Conservation (phyloP, 768 basidiomycete genomes). For the Tulasnella sp. region DNA sequence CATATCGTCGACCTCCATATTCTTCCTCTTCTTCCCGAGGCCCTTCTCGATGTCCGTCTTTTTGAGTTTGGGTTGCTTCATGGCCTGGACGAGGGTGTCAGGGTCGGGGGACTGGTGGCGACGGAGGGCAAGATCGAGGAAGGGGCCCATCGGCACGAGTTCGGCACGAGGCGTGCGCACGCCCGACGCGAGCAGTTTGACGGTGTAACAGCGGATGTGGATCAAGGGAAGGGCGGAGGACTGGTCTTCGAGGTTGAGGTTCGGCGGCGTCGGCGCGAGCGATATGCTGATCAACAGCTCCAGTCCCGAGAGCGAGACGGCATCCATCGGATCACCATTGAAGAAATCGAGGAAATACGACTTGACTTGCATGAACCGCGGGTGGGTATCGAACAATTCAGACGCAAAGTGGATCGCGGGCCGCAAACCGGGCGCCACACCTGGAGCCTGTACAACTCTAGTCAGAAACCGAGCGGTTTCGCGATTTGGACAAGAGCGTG, state of each 20-base stretch:
- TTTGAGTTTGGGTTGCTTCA: slow-evolving; percentile 76
- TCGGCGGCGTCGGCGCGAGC: slow-evolving; percentile 49
- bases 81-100: slow-evolving; percentile 67
- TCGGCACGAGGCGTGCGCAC: slow-evolving; percentile 69
- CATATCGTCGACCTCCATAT: slow-evolving; percentile 95
- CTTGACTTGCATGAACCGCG: slow-evolving; percentile 83
- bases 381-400: slow-evolving; percentile 88
- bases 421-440: slow-evolving; percentile 79
- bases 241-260: slow-evolving; percentile 27
- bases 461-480: background rate
- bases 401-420: slow-evolving; percentile 95
- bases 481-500: slow-evolving; percentile 4
- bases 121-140: slow-evolving; percentile 68
- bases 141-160: slow-evolving; percentile 82
- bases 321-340: slow-evolving; percentile 71
- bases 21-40: slow-evolving; percentile 86
- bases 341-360: slow-evolving; percentile 84
- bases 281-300: slow-evolving; percentile 81
- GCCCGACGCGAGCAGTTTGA: slow-evolving; percentile 61
- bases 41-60: slow-evolving; percentile 80
- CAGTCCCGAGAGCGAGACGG: slow-evolving; percentile 69
- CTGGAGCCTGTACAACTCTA: slow-evolving; percentile 49
- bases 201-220: slow-evolving; percentile 79
- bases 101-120: slow-evolving; percentile 62
- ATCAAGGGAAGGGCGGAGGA: slow-evolving; percentile 54